These are phyloP conservation scores for Sphaerobolus stellatus DNA, from an alignment of 1,284 basidiomycete species.

Conservation along the genomic window DNA sequence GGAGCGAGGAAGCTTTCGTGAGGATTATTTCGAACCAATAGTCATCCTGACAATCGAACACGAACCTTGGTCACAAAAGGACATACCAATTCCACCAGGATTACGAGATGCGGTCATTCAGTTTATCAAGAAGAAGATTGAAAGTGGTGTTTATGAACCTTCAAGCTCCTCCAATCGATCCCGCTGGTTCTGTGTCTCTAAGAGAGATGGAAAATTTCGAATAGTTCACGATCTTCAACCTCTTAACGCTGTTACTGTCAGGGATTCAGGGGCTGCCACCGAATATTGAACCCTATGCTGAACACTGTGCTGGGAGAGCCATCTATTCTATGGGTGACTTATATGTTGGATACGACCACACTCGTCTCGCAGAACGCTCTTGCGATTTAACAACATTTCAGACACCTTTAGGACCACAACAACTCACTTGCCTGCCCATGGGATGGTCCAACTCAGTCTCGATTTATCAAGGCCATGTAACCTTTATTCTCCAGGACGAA, in stretches of 20 bases:
- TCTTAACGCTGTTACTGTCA: constrained; percentile 34
- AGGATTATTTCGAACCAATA: constrained; percentile 36
- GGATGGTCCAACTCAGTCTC: constrained; percentile 41
- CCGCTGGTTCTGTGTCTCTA: constrained; percentile 38
- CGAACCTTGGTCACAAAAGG: constrained; percentile 34
- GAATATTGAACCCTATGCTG: neutral
- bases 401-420: constrained; percentile 22
- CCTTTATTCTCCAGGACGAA: constrained; percentile 34
- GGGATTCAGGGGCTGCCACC: constrained; percentile 31
- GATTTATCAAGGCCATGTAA: constrained; percentile 36
- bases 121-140: constrained; percentile 33
- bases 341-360: constrained; percentile 28
- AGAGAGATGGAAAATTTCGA: constrained; percentile 34
- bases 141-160: constrained; percentile 34
- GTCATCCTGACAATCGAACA: constrained; percentile 35
- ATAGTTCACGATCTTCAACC: constrained; percentile 23
- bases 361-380: constrained; percentile 22
- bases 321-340: constrained; percentile 33
- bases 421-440: constrained; percentile 33
- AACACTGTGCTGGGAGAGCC: constrained; percentile 19
- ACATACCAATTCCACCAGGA: constrained; percentile 41
- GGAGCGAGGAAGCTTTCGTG: constrained; percentile 32
- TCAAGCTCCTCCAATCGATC: constrained; percentile 39
- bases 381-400: constrained; percentile 32
- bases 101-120: constrained; percentile 34